These are phyloP conservation scores for Dioscorea cayenensis DNA, from an alignment of 116 monocot genomes.

Conservation along the genomic window DNA sequence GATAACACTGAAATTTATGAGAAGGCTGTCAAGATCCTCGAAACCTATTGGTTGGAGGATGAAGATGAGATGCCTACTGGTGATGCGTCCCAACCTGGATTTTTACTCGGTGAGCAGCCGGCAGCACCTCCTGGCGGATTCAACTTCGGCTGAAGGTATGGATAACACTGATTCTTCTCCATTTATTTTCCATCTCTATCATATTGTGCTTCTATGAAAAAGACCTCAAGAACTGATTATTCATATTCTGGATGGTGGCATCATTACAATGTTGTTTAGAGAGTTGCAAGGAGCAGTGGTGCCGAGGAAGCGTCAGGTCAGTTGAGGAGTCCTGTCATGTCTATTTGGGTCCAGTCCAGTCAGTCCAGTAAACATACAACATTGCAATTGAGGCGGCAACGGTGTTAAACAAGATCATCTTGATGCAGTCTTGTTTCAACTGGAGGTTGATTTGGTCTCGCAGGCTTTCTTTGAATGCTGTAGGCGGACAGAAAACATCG, in stretches of 20 bases:
- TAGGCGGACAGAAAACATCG: no score
- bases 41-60: constrained; percentile 64
- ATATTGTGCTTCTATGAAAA: no score
- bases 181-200: no score
- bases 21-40: constrained; percentile 60
- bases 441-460: no score
- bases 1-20: constrained; percentile 70
- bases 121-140: constrained; percentile 44
- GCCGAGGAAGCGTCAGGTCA: constrained; percentile 2
- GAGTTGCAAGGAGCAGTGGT: neutral
- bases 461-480: no score
- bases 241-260: no score
- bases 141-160: constrained; percentile 25
- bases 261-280: no score
- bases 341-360: neutral
- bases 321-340: constrained; percentile 1
- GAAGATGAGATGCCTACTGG: constrained; percentile 39
- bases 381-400: neutral
- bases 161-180: no score
- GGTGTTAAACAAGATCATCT: neutral
- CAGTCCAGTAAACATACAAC: neutral
- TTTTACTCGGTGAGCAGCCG: constrained; percentile 26
- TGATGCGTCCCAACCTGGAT: constrained; percentile 22
- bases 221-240: no score
- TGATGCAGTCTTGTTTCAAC: no score